Base-by-base conservation (phyloP, 1,284 basidiomycete genomes). In the Melampsora larici-populina region DNA sequence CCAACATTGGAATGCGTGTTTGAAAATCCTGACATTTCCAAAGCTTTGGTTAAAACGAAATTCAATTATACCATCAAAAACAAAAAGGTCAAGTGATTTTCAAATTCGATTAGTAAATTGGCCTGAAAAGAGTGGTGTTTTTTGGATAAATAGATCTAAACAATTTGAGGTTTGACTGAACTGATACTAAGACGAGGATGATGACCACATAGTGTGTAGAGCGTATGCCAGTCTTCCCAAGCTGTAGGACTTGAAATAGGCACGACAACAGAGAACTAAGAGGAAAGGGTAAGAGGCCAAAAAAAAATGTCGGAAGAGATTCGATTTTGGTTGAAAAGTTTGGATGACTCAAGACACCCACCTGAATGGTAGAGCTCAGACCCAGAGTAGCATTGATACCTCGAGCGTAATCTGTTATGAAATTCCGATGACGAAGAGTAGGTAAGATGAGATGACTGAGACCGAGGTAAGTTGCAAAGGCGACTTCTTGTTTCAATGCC, bases 221-320 rank as follows among this genome's bases (percentile, higher is more conserved):
- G 92, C 65, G 90, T 88, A 84, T 98, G 95, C 97, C 97, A 99
- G 87, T 94, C 94, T 84, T 99, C 95, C 95, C 96, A 99, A 0
- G 92, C 93, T 6, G 69, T 64, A 15, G 36, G 43, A 73, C 67
- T 74, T 24, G 26, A 43, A 9, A 74, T 78, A 18, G 70, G 73
- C 60, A 55, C 68, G 18, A 68, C 64, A 48, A 58, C 65, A 65
- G 51, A 71, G 36, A 60, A 55, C 79, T 74, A 36, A 67, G 18
- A 64, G 65, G 1, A 33, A 9, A 17, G 29, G 24, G 49, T 3
- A 21, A 33, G 65, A 43, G 9, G 18, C 65, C 26, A n/a, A 33
- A 43, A 33, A 62, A 21, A 80, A 72, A 9, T 81, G 81, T 11
- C 81, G 82, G 13, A 82, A 82, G 55, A 84, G 78, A 6, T 82